Base-by-base conservation (phyloP, 345 rosid genomes). In the Populus alba region DNA sequence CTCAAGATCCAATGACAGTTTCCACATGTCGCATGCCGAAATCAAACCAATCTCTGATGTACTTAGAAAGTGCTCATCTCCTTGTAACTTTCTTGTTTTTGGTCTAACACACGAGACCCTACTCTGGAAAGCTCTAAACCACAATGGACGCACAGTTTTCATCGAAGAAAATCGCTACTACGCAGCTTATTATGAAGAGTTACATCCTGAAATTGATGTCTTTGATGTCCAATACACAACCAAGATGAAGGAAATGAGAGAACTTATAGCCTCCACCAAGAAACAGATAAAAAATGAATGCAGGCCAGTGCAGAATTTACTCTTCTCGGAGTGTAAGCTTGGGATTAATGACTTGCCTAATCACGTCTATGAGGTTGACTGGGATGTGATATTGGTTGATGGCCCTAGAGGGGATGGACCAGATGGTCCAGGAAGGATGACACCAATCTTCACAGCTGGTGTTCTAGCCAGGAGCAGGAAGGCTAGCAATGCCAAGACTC, bases 211-310 rank as follows among this genome's bases (percentile, higher is more conserved):
- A 72, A 79, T 96, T 25, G 99, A 96, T 1, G 97, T 90, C 0
- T 96, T 89, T 73, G 99, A 96, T 22, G 98, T 96, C 11, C 98
- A 94, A 74, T 96, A 96, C 91, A 94, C 99, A 8, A 96, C 98
- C 0, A 94, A 91, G 80, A 81, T 84, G 20, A 83, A 83, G 0
- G 98, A 96, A 69, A 86, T 86, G 20, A 79, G 75, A 55, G 97
- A 94, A 68, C 87, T 96, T 0, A 81, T 96, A 2, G 81, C 88
- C 0, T 80, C 89, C 1, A 90, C 90, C 0, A 91, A 85, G 81
- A 91, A 89, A 27, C 89, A 90, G 51, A 81, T 85, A 31, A 79
- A 77, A 17, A 91, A 92, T 66, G 98, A 96, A 75, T 96, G 99
- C 74, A 85, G 92, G 75, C 98, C 98, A 0, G 98, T 96, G 12